Evolutionary conservation across 1,284 basidiomycete species (phyloP).

Genomic region (Athelia sp.): DNA sequence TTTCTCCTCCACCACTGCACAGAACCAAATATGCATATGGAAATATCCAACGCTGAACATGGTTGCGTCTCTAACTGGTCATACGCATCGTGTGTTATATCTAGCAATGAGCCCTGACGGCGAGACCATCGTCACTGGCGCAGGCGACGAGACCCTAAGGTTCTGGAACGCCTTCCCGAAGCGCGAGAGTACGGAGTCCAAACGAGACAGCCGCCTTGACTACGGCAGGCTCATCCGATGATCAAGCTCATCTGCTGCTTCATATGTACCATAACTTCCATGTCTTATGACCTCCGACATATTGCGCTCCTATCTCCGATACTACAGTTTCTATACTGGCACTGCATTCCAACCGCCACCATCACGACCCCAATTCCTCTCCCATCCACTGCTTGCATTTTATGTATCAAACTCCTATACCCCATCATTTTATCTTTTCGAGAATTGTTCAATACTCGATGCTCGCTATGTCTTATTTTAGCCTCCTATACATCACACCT

Average conservation of each 20-base stretch:
- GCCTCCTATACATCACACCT: too few species aligned
- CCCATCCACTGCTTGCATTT: too few species aligned
- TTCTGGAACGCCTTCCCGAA: constrained; percentile 96
- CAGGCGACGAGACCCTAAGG: constrained; percentile 93
- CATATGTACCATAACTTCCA: too few species aligned
- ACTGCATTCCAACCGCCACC: too few species aligned
- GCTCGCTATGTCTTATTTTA: too few species aligned
- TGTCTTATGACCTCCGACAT: too few species aligned
- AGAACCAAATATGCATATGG: constrained; percentile 99
- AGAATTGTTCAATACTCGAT: too few species aligned
- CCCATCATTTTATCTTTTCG: too few species aligned
- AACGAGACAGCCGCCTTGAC: constrained; percentile 50
- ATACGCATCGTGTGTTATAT: constrained; percentile 92
- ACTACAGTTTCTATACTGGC: too few species aligned
- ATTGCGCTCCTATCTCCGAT: too few species aligned
- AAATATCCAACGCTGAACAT: constrained; percentile 91
- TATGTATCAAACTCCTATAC: too few species aligned
- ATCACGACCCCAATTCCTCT: too few species aligned
- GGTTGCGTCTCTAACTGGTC: constrained; percentile 92
- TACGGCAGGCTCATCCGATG: constrained; percentile 61
- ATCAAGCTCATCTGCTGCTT: not conserved
- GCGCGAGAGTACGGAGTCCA: constrained; percentile 42
- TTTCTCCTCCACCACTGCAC: constrained; percentile 88
- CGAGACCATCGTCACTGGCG: constrained; percentile 96
- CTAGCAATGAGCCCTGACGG: constrained; percentile 97